These are phyloP conservation scores for Caryocar brasiliense DNA, from an alignment of 441 rosid genomes.

Conservation along the genomic window DNA sequence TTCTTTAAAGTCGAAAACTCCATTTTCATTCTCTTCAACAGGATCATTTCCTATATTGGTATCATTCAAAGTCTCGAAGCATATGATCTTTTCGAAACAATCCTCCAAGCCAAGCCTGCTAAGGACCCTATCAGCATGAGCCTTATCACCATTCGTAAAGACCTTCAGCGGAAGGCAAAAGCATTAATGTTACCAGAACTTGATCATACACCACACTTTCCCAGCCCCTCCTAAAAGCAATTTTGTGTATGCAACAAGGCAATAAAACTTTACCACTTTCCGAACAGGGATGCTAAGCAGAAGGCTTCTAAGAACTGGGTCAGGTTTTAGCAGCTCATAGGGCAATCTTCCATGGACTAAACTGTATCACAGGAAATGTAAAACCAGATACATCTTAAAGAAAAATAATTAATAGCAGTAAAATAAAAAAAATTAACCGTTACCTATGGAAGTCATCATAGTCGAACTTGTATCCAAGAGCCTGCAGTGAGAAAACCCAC, in stretches of 20 bases:
- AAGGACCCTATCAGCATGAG: conserved; percentile 54
- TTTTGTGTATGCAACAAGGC: background rate
- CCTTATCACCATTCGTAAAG: conserved; percentile 72
- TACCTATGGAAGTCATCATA: conserved; percentile 83
- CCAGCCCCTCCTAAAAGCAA: too few species aligned
- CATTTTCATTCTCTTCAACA: conserved; percentile 1
- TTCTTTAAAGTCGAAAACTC: conserved; percentile 31
- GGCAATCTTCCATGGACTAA: conserved; percentile 87
- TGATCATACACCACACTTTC: too few species aligned
- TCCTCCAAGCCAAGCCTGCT: conserved; percentile 74
- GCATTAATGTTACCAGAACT: too few species aligned
- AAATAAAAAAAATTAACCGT: background rate
- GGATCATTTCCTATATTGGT: conserved; percentile 17
- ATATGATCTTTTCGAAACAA: conserved; percentile 64
- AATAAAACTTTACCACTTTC: conserved; percentile 55
- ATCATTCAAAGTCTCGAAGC: conserved; percentile 74
- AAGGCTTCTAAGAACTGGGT: conserved; percentile 57
- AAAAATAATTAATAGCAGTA: background rate
- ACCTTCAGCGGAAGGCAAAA: conserved; percentile 25
- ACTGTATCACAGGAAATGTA: conserved; percentile 26
- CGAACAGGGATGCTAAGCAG: conserved; percentile 60
- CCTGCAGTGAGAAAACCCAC: conserved; percentile 27
- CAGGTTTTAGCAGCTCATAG: conserved; percentile 62
- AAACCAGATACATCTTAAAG: background rate
- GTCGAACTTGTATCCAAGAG: conserved; percentile 62